phyloP scores from a whole-genome alignment of 805 yeast genomes.

The Yamadazyma scolyti region DNA sequence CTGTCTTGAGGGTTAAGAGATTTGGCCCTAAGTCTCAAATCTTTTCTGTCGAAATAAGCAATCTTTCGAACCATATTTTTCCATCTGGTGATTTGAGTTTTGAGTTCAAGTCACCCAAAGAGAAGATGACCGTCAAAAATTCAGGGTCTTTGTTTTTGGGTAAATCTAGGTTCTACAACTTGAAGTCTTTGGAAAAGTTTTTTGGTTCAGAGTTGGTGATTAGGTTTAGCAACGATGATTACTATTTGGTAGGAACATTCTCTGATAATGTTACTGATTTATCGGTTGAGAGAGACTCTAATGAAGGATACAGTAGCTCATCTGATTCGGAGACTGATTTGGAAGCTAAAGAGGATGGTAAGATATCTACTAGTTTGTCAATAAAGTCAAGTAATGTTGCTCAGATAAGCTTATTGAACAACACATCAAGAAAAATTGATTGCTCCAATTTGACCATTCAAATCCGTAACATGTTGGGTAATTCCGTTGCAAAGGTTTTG shows the following conservation, averaged over 20 bases:
- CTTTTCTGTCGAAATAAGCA: conserved; percentile 21
- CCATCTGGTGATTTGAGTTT: conserved; percentile 26
- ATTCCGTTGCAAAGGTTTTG: conserved; percentile 20
- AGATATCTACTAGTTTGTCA: conserved; percentile 17
- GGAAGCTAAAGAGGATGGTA: neutral
- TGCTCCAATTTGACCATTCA: conserved; percentile 27
- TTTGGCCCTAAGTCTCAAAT: conserved; percentile 15
- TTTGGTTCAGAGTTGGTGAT: conserved; percentile 18
- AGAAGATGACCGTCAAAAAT: conserved; percentile 18
- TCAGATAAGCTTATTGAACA: conserved; percentile 28
- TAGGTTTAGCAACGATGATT: conserved; percentile 13
- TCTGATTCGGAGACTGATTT: neutral
- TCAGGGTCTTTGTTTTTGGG: conserved; percentile 22
- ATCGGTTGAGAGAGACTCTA: neutral
- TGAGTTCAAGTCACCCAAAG: conserved; percentile 16
- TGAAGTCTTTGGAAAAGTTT: conserved; percentile 16
- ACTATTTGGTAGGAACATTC: conserved; percentile 8
- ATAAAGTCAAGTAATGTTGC: conserved; percentile 30
- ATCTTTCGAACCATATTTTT: conserved; percentile 18
- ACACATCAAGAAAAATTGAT: conserved; percentile 19
- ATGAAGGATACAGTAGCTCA: neutral
- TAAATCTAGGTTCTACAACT: conserved; percentile 24
- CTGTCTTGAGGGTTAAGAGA: conserved; percentile 11
- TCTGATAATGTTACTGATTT: conserved; percentile 4
- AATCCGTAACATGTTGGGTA: conserved; percentile 26